A percentile compares a stretch with the other conserved stretches of the same genome.
These are phyloP conservation scores for Fusarium sp. DNA, from an alignment of 2,329 filamentous ascomycete genomes.

Conservation along the genomic window DNA sequence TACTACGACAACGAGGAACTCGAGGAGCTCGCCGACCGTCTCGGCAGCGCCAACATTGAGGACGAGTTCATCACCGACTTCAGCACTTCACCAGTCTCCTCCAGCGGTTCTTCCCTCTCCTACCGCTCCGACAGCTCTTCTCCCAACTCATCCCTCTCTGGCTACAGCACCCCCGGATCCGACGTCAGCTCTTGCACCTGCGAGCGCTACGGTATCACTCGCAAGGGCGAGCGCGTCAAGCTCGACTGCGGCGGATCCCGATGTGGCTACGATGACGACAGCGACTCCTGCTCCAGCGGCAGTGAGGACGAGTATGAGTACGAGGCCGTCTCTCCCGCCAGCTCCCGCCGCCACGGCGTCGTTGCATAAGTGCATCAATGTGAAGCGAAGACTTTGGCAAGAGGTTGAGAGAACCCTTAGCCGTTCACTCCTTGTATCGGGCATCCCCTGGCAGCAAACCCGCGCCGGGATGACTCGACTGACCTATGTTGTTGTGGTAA, in stretches of 20 bases:
- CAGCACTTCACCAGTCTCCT: slow-evolving; percentile 71
- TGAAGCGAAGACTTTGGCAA: slow-evolving; percentile 43
- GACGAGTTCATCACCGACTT: slow-evolving; percentile 68
- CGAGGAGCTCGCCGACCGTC: slow-evolving; percentile 83
- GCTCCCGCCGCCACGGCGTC: slow-evolving; percentile 73
- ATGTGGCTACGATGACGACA: slow-evolving; percentile 84
- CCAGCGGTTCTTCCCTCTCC: slow-evolving; percentile 76
- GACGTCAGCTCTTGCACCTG: slow-evolving; percentile 87
- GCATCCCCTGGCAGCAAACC: slow-evolving; percentile 43
- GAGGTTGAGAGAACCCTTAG: slow-evolving; percentile 49
- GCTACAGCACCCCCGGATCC: slow-evolving; percentile 82
- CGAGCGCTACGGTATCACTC: slow-evolving; percentile 96
- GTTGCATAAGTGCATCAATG: slow-evolving; percentile 54
- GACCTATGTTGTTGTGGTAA: slow-evolving; percentile 49
- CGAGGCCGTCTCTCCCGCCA: slow-evolving; percentile 62
- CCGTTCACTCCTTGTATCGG: slow-evolving; percentile 53
- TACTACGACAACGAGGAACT: slow-evolving; percentile 79
- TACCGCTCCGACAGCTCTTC: slow-evolving; percentile 80
- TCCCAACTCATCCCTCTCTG: slow-evolving; percentile 78
- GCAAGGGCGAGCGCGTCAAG: slow-evolving; percentile 92
- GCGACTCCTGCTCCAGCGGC: slow-evolving; percentile 75
- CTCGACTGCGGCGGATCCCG: slow-evolving; percentile 92
- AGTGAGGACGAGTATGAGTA: slow-evolving; percentile 67
- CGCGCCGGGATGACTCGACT: slow-evolving; percentile 49
- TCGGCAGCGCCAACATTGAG: slow-evolving; percentile 71